These are phyloP conservation scores for Triticum timopheevii DNA, from an alignment of 176 grass and related monocot species.

Conservation along the genomic window DNA sequence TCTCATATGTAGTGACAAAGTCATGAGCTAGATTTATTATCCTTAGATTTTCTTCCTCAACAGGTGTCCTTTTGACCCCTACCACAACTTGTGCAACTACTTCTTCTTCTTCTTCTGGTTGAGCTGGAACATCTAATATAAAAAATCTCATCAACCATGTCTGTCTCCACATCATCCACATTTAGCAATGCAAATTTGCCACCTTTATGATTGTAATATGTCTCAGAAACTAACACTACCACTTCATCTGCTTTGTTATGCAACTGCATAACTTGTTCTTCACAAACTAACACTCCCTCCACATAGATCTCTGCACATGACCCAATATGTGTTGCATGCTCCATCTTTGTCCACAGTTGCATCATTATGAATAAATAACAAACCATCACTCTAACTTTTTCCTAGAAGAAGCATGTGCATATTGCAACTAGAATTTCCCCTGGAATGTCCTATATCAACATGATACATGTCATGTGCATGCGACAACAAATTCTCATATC, in stretches of 20 bases:
- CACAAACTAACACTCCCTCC: not conserved
- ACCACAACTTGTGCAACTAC: not conserved
- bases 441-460: not conserved
- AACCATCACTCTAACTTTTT: not conserved
- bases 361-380: not conserved
- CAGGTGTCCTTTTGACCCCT: no score
- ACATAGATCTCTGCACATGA: not conserved
- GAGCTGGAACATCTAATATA: no score
- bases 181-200: not conserved
- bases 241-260: not conserved
- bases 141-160: no score
- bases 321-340: not conserved
- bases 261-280: not conserved
- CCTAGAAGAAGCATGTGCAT: not conserved
- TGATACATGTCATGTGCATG: no score
- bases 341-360: not conserved
- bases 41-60: no score
- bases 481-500: no score
- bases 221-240: not conserved
- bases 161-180: not conserved
- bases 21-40: no score
- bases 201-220: not conserved
- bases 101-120: no score
- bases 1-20: no score
- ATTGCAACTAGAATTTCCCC: not conserved